These are phyloP conservation scores for Melaleuca alternifolia DNA, from an alignment of 345 rosid genomes.

Conservation along the genomic window DNA sequence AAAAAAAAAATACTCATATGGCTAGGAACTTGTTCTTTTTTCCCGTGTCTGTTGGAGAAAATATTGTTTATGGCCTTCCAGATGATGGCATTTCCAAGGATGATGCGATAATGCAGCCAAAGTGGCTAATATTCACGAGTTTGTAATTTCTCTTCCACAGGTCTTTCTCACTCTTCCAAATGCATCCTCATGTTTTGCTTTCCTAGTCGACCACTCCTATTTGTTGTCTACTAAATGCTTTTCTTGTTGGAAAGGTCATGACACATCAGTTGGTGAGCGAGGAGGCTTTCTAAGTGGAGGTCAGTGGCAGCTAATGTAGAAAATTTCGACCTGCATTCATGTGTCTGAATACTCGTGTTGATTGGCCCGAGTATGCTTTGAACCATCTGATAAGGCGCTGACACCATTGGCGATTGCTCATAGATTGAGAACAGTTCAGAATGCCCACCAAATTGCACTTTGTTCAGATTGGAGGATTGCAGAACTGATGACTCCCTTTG, in stretches of 20 bases:
- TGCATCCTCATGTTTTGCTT: constrained; percentile 1
- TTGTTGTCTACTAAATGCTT: constrained; percentile 3
- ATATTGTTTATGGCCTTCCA: constrained; percentile 88
- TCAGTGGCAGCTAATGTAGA: constrained; percentile 70
- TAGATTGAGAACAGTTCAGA: constrained; percentile 84
- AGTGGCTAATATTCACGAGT: constrained; percentile 87
- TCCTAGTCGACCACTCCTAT: background rate
- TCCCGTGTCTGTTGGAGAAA: constrained; percentile 77
- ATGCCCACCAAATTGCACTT: constrained; percentile 71
- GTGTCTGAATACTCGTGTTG: background rate
- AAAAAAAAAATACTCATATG: background rate
- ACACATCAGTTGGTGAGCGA: constrained; percentile 76
- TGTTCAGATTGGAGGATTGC: constrained; percentile 60
- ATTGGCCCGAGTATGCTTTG: constrained; percentile 41
- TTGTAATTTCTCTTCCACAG: constrained; percentile 84
- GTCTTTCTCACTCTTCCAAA: constrained; percentile 10
- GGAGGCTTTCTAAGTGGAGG: constrained; percentile 91
- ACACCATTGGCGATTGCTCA: constrained; percentile 83
- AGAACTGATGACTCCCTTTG: constrained; percentile 72
- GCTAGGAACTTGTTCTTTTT: constrained; percentile 89
- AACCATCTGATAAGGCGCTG: constrained; percentile 70
- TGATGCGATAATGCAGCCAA: constrained; percentile 80
- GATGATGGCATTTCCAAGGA: constrained; percentile 76
- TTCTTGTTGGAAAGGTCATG: constrained; percentile 56
- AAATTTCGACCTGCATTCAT: background rate